Evolutionary conservation across 140 eudicot species (phyloP), one percentile per base, ranked within the genome.

Genomic region (Anethum foeniculum): DNA sequence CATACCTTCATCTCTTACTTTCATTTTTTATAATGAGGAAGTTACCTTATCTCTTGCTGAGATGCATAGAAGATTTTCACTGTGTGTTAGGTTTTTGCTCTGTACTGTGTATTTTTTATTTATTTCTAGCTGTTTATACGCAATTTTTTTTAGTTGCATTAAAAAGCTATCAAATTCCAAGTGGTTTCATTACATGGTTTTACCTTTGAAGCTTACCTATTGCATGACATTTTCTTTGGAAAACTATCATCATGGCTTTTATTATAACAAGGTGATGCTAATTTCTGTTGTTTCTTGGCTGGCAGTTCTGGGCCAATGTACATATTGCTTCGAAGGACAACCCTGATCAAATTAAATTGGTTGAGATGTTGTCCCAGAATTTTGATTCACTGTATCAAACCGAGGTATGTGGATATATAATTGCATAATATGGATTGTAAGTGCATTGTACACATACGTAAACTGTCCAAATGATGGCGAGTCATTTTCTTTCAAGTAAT

Each of bases 291-390:
- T 23, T 81, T 62, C 69, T 80, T 51, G 21, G 76, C 56, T 81
- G 77, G 84, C 88, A 91, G 93, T 52, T 91, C 73, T 91, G 96
- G 91, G 85, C 71, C 47, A 84, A 81, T 60, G 44, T 84, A 58
- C 80, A 62, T 18, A 82, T 19, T 75, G 71, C 75, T 54, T 81
- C 67, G 36, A 43, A 12, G 64, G 85, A 87, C 14, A 71, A 77
- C n/a, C 82, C 86, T 79, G 79, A 68, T 77, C 58, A 87, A 77
- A 65, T 84, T 13, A 81, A 79, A 67, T 30, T 84, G 84, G 91
- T 78, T 4, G 85, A 87, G 34, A 67, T 75, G 49, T 62, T 89
- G 75, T 86, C 91, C 65, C 48, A 67, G 43, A 81, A 69, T 12
- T 91, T 91, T 47, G 83, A 87, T 30, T 41, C 64, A 12, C 77